Base-by-base conservation (phyloP, 768 basidiomycete species). In the Leucocoprinus sp. region DNA sequence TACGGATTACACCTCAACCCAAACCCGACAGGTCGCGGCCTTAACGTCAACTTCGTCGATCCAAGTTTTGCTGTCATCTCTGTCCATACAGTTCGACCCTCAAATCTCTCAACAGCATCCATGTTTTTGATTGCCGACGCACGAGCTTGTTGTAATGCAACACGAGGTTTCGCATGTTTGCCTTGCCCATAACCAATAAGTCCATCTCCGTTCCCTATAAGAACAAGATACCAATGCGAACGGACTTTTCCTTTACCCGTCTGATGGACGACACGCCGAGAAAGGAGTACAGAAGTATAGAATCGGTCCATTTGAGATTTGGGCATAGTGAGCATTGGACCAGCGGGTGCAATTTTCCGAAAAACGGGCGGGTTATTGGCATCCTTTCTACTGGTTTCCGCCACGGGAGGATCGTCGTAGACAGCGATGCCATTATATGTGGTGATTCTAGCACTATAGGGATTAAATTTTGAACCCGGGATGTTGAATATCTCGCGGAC, bases 51-150 rank as follows among this genome's bases (percentile, higher is more conserved):
- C 50, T 74, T 74, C 6, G 89, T 92, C 11, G 86, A 71, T 14
- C 93, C 91, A 51, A 90, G 80, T 66, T 98, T 99, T 52, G 70
- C 71, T 42, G 75, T 69, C 70, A 93, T 78, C 42, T 92, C 86
- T 17, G 91, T 90, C 88, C 90, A 97, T 14, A 96, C 72, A n/a
- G 96, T 98, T 41, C 96, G 77, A 52, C 80, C 70, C 63, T 99
- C 95, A 64, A 92, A 97, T n/a, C 91, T 80, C 53, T 88, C 84
- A 44, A 99, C 90, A 56, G 72, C 84, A 63, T 97, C 96, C 84
- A 97, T 84, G 57, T 82, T 86, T 51, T 83, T 74, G 22, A 95
- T 70, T 2, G 91, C 96, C 1, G 59, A 58, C 2, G 68, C 78
- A 64, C 27, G 70, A 63, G 51, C 76, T 64, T n/a, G 84, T 74